A percentile compares a stretch with the other conserved stretches of the same genome.
Conservation (phyloP, 257 asterid genomes). For the Solanum bulbocastanum region DNA sequence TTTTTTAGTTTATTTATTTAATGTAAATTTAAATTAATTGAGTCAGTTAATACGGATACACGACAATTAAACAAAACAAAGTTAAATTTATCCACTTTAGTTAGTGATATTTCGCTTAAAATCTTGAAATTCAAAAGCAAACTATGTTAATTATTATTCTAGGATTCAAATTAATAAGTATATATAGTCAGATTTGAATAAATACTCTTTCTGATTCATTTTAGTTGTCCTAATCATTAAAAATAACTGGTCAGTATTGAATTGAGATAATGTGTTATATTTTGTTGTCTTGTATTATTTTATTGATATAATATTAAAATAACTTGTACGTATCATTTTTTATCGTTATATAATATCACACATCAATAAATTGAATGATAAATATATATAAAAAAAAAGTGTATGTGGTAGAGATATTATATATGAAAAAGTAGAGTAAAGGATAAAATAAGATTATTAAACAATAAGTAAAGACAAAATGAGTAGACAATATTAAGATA, state of each 20-base stretch:
- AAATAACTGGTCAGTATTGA: not conserved
- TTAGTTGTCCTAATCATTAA: not conserved
- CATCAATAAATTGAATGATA: not conserved
- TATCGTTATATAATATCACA: too few relatives aligned
- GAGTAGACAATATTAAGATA: too few relatives aligned
- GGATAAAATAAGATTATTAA: too few relatives aligned
- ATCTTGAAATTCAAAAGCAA: not conserved
- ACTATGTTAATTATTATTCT: not conserved
- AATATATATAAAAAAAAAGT: rapidly evolving
- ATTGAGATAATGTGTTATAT: too few relatives aligned
- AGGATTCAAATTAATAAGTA: not conserved
- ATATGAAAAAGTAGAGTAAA: too few relatives aligned
- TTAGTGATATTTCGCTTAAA: not conserved
- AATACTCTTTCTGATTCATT: not conserved
- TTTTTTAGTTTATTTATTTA: not conserved
- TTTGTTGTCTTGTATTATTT: not conserved
- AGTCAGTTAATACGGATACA: not conserved
- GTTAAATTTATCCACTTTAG: not conserved
- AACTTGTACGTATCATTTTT: too few relatives aligned
- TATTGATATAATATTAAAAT: too few relatives aligned
- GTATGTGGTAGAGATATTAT: too few relatives aligned
- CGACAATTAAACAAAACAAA: too few relatives aligned
- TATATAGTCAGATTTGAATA: not conserved
- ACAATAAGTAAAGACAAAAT: not conserved
- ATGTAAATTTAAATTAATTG: not conserved